Evolutionary conservation across 345 rosid species (phyloP), one percentile per base, ranked within the genome.

Genomic region (Pseudoturritis turrita): DNA sequence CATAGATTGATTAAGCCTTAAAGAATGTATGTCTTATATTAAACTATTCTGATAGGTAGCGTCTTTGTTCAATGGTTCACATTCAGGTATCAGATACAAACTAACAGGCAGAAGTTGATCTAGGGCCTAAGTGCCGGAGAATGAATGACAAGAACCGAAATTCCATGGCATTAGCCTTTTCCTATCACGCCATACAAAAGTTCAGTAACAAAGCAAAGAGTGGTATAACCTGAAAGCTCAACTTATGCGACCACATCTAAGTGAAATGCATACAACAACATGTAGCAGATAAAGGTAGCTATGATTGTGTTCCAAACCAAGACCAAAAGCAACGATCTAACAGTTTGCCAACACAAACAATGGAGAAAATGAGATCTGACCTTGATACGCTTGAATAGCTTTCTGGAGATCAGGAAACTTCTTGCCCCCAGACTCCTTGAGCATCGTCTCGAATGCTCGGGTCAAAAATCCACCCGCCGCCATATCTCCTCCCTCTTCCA

Each of bases 401-500:
- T 85, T 87, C 63, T 85, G 93, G 71, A 95, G 98, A 84, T 89
- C 98, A 47, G 94, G 88, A 53, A 55, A 80, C 87, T 89, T 91
- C 79, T 88, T 91, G 66, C 89, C 80, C 17, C 86, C 81, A 65
- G 96, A 89, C 80, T 95, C 99, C 81, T 91, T 95, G 73, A 95
- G 92, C 85, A 95, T 91, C 70, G 94, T 82, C 85, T 95, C 98
- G 68, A 95, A 91, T 33, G 97, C 97, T 39, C 99, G 93, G 78
- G 78, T 83, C 69, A 95, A 83, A 64, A 95, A 95, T 21, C 98
- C 99, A 23, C 96, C 99, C 11, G 98, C 99, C 70, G 98, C 99
- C 85, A 77, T 86, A 13, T 59, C 49, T 65, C 14, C 46, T 19
- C 54, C 47, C 9, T 61, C 25, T 62, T 69, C 52, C 6, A 13